Percentiles rank a stretch among this genome's conserved stretches.
These are phyloP conservation scores for Platanus orientalis DNA, from an alignment of 164 flowering plant genomes.

Conservation along the genomic window DNA sequence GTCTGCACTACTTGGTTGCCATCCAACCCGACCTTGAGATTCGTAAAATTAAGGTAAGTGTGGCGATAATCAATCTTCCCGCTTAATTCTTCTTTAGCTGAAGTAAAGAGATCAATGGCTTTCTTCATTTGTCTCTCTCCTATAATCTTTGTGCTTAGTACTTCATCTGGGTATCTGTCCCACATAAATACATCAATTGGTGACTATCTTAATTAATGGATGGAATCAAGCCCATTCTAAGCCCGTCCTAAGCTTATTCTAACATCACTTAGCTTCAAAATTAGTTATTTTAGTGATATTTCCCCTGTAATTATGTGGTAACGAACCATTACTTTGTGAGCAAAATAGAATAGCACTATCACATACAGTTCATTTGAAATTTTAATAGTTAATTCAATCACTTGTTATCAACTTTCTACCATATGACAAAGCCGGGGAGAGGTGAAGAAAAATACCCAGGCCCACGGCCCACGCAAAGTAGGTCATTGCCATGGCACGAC, in stretches of 20 bases:
- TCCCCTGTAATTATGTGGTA: no score
- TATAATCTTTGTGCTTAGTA: constrained; percentile 57
- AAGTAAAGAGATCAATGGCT: constrained; percentile 41
- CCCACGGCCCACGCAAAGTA: constrained; percentile 57
- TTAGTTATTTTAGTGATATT: no score
- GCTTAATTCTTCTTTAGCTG: constrained; percentile 34
- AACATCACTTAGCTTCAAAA: no score
- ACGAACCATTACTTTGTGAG: no score
- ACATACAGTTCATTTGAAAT: neutral
- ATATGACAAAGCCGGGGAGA: neutral
- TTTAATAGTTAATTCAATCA: no score
- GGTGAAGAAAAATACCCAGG: constrained; percentile 39
- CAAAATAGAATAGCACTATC: no score
- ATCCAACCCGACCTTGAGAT: constrained; percentile 39
- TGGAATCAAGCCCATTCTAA: no score
- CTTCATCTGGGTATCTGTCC: constrained; percentile 59
- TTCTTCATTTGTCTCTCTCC: constrained; percentile 54
- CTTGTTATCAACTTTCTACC: no score
- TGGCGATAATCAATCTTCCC: constrained; percentile 56
- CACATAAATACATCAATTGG: no score
- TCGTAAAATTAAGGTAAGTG: constrained; percentile 43
- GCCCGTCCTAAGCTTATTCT: no score
- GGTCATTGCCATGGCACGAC: constrained; percentile 45
- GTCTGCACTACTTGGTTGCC: constrained; percentile 32
- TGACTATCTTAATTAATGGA: no score